These are phyloP conservation scores for Alloteropsis semialata DNA, from an alignment of 176 grass and related monocot species.

Conservation along the genomic window DNA sequence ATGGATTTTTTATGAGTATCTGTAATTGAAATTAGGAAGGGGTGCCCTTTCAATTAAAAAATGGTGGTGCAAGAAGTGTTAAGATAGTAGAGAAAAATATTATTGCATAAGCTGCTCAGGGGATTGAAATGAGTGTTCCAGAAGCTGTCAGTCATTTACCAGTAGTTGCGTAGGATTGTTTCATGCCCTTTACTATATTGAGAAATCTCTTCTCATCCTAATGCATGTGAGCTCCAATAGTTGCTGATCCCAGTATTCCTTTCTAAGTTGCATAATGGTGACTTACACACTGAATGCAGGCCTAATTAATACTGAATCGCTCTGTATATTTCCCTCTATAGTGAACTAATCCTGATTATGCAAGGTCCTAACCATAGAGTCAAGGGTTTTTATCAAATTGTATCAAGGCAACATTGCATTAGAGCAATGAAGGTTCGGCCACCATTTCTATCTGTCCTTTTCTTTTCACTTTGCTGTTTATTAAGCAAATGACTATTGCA, in stretches of 20 bases:
- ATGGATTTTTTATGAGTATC: neutral
- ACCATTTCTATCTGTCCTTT: no score
- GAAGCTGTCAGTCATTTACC: neutral
- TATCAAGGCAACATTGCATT: no score
- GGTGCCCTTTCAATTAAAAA: neutral
- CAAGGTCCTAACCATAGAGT: no score
- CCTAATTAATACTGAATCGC: neutral
- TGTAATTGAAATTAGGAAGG: neutral
- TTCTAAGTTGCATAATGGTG: constrained; percentile 11
- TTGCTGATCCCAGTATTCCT: neutral
- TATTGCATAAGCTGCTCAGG: neutral
- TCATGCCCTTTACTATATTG: neutral
- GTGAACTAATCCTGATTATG: no score
- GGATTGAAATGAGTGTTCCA: neutral
- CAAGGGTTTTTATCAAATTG: no score
- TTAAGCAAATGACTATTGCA: no score
- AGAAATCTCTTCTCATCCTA: neutral
- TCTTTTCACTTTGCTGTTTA: no score
- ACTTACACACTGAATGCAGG: constrained; percentile 8
- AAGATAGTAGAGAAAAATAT: neutral
- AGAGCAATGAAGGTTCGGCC: no score
- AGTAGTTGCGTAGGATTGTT: neutral
- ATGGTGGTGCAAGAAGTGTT: neutral
- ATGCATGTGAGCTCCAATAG: neutral
- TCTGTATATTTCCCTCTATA: no score